phyloP scores from a whole-genome alignment of 2,329 filamentous ascomycete species.

The Daldinia eschscholtzii region DNA sequence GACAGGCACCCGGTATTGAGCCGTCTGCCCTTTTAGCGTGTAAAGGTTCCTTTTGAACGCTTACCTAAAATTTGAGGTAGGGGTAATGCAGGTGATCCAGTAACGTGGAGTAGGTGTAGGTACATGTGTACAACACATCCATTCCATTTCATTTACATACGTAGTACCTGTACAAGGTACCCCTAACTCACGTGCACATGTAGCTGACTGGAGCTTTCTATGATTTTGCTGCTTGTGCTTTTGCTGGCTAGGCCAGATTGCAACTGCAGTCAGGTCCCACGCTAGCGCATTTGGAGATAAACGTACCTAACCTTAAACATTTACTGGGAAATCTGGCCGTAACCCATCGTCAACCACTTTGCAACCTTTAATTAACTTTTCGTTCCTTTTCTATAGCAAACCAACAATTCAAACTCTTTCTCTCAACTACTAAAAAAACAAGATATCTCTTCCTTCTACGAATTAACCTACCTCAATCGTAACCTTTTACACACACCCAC shows the following conservation, averaged over 20 bases:
- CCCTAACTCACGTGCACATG: constrained; percentile 26
- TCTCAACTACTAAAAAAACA: not conserved
- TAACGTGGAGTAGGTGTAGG: not conserved
- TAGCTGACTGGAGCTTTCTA: not conserved
- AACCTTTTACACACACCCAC: constrained; percentile 2
- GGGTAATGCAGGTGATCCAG: too few species aligned
- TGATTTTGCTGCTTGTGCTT: too few species aligned
- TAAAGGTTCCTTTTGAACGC: not conserved
- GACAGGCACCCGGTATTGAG: constrained; percentile 5
- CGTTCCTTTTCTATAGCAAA: constrained; percentile 11
- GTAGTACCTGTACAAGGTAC: not conserved
- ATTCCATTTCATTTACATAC: too few species aligned
- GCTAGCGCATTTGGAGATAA: constrained; percentile 27
- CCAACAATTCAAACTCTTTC: constrained; percentile 7
- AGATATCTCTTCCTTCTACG: constrained; percentile 8
- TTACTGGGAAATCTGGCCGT: constrained; percentile 44
- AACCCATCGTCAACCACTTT: constrained; percentile 16
- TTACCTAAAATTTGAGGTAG: constrained; percentile 7
- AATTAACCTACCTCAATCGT: constrained; percentile 2
- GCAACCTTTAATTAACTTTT: constrained; percentile 10
- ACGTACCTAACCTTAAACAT: constrained; percentile 20
- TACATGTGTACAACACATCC: not conserved
- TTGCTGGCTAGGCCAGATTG: constrained; percentile 38
- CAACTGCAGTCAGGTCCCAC: constrained; percentile 23
- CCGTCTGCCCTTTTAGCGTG: constrained; percentile 8